Percentiles rank a stretch among this genome's conserved stretches.
Conservation (phyloP, 768 basidiomycete genomes). For the Solioccasus polychromus region DNA sequence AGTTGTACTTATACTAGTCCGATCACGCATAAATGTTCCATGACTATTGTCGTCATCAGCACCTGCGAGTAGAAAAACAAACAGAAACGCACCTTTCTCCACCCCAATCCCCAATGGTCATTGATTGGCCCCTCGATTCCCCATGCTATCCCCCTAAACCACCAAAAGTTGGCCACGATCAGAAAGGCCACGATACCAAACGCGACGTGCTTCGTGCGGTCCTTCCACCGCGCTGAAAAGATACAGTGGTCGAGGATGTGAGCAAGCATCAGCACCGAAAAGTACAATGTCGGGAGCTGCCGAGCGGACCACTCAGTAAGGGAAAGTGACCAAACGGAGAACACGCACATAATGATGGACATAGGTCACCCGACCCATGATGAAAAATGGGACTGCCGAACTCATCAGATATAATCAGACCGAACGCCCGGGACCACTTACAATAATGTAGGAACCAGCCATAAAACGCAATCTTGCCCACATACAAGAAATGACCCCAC, state of each 20-base stretch:
- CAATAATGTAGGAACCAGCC: constrained; percentile 93
- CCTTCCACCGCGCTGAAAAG: constrained; percentile 70
- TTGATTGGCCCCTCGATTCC: constrained; percentile 88
- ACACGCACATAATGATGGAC: constrained; percentile 89
- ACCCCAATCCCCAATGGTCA: constrained; percentile 74
- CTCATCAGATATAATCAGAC: not conserved
- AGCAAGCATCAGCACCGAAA: constrained; percentile 87
- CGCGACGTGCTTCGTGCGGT: constrained; percentile 62
- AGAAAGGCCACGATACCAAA: constrained; percentile 61
- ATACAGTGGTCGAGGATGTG: constrained; percentile 92
- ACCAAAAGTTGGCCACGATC: constrained; percentile 86
- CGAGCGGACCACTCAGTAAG: not conserved
- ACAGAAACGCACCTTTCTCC: constrained; percentile 56
- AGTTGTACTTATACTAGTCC: too few relatives aligned
- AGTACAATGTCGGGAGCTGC: constrained; percentile 94
- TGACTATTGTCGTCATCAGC: constrained; percentile 18
- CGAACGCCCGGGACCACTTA: constrained; percentile 36
- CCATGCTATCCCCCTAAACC: constrained; percentile 88
- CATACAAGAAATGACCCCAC: constrained; percentile 94
- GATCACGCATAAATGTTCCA: constrained; percentile 36
- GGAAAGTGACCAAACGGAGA: not conserved
- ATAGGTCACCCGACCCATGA: constrained; percentile 98
- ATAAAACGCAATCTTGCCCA: constrained; percentile 84
- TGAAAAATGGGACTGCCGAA: constrained; percentile 81
- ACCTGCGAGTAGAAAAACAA: not conserved